Evolutionary conservation across 257 asterid genomes (phyloP).

Genomic region (Echites panduratus): DNA sequence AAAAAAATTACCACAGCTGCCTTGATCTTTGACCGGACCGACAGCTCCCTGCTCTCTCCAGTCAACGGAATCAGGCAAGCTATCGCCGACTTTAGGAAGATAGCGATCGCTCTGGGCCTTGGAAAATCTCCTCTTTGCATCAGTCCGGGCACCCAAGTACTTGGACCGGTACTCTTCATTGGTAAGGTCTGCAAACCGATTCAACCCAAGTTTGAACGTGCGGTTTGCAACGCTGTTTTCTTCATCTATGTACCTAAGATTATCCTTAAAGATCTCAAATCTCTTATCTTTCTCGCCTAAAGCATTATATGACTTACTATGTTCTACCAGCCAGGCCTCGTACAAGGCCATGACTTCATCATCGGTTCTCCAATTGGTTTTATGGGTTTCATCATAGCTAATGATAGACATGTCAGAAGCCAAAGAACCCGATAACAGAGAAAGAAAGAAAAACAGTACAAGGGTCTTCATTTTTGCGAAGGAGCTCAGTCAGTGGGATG

Average conservation of each 20-base stretch:
- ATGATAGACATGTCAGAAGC: conserved; percentile 67
- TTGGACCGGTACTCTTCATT: conserved; percentile 58
- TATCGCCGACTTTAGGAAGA: conserved; percentile 35
- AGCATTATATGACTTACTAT: conserved; percentile 55
- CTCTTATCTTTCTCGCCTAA: conserved; percentile 62
- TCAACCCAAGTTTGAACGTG: conserved; percentile 54
- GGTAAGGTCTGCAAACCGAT: conserved; percentile 71
- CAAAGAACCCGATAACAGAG: conserved; percentile 6
- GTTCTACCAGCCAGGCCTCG: conserved; percentile 69
- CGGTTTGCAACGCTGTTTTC: conserved; percentile 44
- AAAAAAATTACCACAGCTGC: conserved; percentile 57
- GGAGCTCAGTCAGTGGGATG: not conserved
- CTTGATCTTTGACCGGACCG: conserved; percentile 60
- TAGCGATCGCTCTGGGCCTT: conserved; percentile 37
- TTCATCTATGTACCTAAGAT: conserved; percentile 58
- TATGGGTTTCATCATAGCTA: conserved; percentile 34
- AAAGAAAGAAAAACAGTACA: not conserved
- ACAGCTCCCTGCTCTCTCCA: conserved; percentile 81
- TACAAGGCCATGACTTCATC: conserved; percentile 44
- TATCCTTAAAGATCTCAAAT: conserved; percentile 67
- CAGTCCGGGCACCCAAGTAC: conserved; percentile 42
- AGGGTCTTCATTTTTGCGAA: conserved; percentile 16
- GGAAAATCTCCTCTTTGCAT: conserved; percentile 27
- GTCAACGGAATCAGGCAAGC: conserved; percentile 73
- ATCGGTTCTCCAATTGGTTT: conserved; percentile 29